Base-by-base conservation (phyloP, 1,139 yeast genomes). In the Taphrina flavorubra region DNA sequence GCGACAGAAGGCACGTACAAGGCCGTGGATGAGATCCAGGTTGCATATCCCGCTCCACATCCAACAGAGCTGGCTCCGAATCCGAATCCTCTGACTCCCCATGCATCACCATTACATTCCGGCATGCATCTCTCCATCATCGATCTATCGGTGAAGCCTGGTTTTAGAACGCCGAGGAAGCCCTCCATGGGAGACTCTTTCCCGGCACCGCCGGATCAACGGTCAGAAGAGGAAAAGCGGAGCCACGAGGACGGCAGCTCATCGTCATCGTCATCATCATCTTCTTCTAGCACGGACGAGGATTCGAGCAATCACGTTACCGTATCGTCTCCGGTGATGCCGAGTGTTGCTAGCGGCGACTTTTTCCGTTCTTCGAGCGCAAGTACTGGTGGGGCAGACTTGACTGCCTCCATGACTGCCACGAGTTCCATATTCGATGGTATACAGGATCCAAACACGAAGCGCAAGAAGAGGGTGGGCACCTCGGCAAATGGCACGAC, bases 401-500 rank as follows among this genome's bases (percentile, higher is more conserved):
- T 58, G 53, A 36, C 62, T n/a, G 25, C 62, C 25, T 44, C 62
- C 13, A 58, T 58, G 51, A 42, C 53, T 8, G 51, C 53, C 20
- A 44, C 62, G 14, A 63, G 55, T 36, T 63, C 67, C n/a, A 59
- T 63, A 2, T 63, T 63, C 55, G 67, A 63, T 37, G 20, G 46
- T 8, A 31, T 37, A 10, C 44, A 53, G n/a, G 55, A 57, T 10
- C 51, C 47, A 1, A 16, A 34, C 37, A 39, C 61, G 46, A 63
- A 63, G 61, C 67, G 67, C 18, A 53, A 55, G 61, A 63, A 55
- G 37, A 36, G 67, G 6, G 36, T 51, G 20, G 67, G 67, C 10
- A 63, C 67, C n/a, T 63, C 67, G 3, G 67, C 67, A 4, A 63
- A 63, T 34, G 67, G 61, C 40, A 79, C 78, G 74, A 79, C 78